Evolutionary conservation across 2,329 filamentous ascomycete species (phyloP).

Genomic region (Nigrospora oryzae): DNA sequence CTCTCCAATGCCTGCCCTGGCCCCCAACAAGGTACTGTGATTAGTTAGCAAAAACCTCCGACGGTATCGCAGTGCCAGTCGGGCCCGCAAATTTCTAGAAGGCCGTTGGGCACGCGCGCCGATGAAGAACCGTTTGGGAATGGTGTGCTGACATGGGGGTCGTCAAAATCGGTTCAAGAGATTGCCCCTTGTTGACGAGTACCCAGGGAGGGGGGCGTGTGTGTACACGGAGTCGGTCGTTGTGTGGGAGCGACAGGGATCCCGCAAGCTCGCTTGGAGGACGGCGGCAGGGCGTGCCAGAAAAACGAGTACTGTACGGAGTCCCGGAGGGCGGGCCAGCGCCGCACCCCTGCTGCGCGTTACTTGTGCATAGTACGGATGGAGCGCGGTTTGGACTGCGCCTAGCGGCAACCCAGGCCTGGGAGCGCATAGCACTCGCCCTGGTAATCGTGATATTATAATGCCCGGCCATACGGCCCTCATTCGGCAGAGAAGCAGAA

Average conservation of each 20-base stretch:
- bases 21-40: constrained; percentile 29
- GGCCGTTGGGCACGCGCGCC: constrained; percentile 35
- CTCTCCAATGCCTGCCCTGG: constrained; percentile 24
- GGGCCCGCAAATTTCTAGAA: constrained; percentile 37
- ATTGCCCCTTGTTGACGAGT: constrained; percentile 23
- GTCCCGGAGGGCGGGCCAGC: too few species aligned
- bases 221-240: too few species aligned
- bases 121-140: constrained; percentile 28
- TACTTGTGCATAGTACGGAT: background rate
- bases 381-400: background rate
- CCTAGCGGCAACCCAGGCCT: too few species aligned
- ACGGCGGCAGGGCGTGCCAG: constrained; percentile 4
- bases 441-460: too few species aligned
- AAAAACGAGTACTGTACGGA: constrained; percentile 11
- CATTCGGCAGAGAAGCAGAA: background rate
- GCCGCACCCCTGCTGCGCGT: background rate
- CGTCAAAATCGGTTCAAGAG: constrained; percentile 35
- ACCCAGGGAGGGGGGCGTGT: background rate
- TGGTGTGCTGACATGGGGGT: constrained; percentile 25
- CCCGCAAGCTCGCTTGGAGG: constrained; percentile 31
- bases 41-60: constrained; percentile 38
- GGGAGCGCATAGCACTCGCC: too few species aligned
- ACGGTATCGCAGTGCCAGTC: constrained; percentile 22
- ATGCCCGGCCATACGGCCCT: background rate
- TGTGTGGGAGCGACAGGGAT: constrained; percentile 13